A percentile compares a stretch with the other conserved stretches of the same genome.
These are phyloP conservation scores for Apiospora rasikravindrae DNA, from an alignment of 2,329 filamentous ascomycete genomes.

Conservation along the genomic window DNA sequence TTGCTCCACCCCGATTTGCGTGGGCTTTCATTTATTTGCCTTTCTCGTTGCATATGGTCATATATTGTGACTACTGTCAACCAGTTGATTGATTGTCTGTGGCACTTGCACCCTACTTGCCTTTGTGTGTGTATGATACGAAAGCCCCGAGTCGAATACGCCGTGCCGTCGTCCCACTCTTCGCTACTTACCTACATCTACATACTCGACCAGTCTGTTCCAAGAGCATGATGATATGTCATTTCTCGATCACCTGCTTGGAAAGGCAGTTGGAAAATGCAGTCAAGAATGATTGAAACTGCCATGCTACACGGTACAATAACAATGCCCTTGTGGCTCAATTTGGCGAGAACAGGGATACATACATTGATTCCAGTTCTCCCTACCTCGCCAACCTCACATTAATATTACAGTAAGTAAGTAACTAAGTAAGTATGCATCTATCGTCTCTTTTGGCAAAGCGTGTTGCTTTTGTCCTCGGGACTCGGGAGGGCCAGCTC, in stretches of 20 bases:
- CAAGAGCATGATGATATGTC: neutral
- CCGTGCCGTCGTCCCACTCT: neutral
- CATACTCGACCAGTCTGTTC: neutral
- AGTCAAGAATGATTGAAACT: no score
- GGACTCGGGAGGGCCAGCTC: neutral
- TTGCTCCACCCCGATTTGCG: neutral
- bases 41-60: neutral
- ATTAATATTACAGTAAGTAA: no score
- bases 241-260: neutral
- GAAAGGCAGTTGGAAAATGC: neutral
- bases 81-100: neutral
- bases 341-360: no score
- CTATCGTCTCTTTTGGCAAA: no score
- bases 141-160: neutral
- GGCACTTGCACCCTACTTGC: neutral
- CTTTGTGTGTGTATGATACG: neutral
- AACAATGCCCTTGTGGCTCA: neutral
- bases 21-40: neutral
- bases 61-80: neutral
- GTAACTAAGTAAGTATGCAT: no score
- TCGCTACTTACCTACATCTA: neutral
- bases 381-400: no score
- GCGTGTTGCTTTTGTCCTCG: neutral
- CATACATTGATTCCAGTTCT: no score
- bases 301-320: neutral